A percentile compares a stretch with the other conserved stretches of the same genome.
Conservation (phyloP, 352 stramenopile species). For the Pythium sp. region DNA sequence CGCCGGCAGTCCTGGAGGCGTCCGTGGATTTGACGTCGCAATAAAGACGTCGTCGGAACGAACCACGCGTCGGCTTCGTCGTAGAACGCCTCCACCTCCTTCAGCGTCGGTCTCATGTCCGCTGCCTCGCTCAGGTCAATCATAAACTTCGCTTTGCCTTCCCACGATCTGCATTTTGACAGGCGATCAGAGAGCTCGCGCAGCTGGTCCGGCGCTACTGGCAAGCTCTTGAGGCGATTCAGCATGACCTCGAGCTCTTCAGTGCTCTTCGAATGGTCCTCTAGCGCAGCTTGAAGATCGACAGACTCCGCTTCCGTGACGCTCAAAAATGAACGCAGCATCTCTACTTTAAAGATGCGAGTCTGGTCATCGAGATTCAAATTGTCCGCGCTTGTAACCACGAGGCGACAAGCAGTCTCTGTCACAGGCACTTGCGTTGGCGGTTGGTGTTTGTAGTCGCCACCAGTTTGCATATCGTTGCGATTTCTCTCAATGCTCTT, state of each 20-base stretch:
- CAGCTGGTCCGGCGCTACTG: conserved; percentile 37
- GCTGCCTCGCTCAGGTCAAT: conserved; percentile 24
- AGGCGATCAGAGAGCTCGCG: conserved; percentile 54
- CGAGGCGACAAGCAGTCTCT: conserved; percentile 26
- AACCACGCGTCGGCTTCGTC: conserved; percentile 52
- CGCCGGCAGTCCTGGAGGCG: conserved; percentile 66
- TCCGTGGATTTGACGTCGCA: conserved; percentile 58
- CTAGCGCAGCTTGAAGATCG: conserved; percentile 30
- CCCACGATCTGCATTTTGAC: conserved; percentile 50
- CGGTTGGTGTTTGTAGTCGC: not conserved
- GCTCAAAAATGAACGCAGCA: conserved; percentile 33
- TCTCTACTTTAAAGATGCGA: conserved; percentile 37
- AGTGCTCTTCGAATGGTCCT: conserved; percentile 38
- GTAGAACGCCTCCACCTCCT: conserved; percentile 51
- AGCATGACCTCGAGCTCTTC: conserved; percentile 49
- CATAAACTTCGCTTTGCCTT: conserved; percentile 44
- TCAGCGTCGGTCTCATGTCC: conserved; percentile 31
- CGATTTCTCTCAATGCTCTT: conserved; percentile 10
- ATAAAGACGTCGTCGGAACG: conserved; percentile 56
- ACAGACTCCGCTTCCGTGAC: conserved; percentile 24
- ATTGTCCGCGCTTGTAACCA: conserved; percentile 31
- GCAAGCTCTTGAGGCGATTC: conserved; percentile 27
- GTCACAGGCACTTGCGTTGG: conserved; percentile 12
- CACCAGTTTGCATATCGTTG: not conserved
- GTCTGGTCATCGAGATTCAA: conserved; percentile 16